These are phyloP conservation scores for Pisolithus orientalis DNA, from an alignment of 768 basidiomycete genomes.

Conservation along the genomic window DNA sequence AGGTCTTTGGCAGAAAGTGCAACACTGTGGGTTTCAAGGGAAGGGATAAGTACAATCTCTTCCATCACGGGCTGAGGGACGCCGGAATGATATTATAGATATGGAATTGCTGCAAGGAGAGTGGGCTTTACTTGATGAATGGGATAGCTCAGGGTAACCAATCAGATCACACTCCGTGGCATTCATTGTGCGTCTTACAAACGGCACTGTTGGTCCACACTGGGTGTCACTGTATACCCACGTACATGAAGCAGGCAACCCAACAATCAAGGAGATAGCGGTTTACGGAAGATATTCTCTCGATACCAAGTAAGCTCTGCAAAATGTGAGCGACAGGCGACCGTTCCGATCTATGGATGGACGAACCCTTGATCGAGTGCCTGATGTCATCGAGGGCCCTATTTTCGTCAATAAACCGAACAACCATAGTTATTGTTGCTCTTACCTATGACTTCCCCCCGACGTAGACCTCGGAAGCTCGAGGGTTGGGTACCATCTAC, in stretches of 20 bases:
- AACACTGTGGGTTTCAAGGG: not conserved
- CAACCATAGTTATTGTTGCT: conserved; percentile 1
- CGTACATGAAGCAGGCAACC: not conserved
- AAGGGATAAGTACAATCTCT: not conserved
- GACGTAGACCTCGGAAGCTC: conserved; percentile 16
- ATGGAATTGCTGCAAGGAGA: too few species aligned
- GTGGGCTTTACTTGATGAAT: too few species aligned
- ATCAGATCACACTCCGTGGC: too few species aligned
- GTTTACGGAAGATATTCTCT: conserved; percentile 57
- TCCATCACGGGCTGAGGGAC: not conserved
- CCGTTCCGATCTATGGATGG: not conserved
- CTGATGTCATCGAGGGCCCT: conserved; percentile 83
- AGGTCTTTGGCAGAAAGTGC: not conserved
- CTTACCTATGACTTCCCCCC: conserved; percentile 55
- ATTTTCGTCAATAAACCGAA: not conserved
- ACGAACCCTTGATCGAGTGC: conserved; percentile 63
- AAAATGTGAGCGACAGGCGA: conserved; percentile 1
- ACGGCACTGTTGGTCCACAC: too few species aligned
- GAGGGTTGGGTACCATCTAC: conserved; percentile 60
- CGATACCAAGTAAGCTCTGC: conserved; percentile 79
- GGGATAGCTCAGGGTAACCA: too few species aligned
- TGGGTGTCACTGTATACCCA: not conserved
- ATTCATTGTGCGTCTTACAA: too few species aligned
- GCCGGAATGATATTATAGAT: too few species aligned
- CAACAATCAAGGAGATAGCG: not conserved